Conservation (phyloP, 2,329 filamentous ascomycete species). For the Exophiala lecanii-corni region DNA sequence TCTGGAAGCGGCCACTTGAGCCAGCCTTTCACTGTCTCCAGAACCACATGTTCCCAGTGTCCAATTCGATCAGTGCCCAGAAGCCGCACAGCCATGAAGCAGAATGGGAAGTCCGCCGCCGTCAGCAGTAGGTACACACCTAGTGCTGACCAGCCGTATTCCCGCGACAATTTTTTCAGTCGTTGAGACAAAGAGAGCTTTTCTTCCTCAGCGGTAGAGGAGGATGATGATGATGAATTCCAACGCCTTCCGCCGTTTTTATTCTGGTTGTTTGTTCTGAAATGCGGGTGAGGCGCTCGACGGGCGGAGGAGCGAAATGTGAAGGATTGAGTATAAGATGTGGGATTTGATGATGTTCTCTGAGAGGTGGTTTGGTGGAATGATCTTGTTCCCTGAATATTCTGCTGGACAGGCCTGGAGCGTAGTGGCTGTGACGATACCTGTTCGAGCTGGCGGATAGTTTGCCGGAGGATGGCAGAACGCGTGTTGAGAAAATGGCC, state of each 20-base stretch:
- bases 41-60: slow-evolving; percentile 42
- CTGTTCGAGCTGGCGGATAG: slow-evolving; percentile 10
- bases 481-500: slow-evolving; percentile 9
- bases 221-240: slow-evolving; percentile 20
- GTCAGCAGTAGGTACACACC: slow-evolving; percentile 86
- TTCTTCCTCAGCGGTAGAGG: slow-evolving; percentile 24
- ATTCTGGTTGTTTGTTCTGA: slow-evolving; percentile 1
- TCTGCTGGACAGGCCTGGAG: slow-evolving; percentile 15
- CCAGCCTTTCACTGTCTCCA: slow-evolving; percentile 35
- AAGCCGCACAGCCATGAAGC: slow-evolving; percentile 78
- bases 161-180: slow-evolving; percentile 76
- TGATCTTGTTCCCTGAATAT: slow-evolving; percentile 5
- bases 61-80: slow-evolving; percentile 85
- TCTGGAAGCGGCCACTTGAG: slow-evolving; percentile 26
- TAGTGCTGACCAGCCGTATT: slow-evolving; percentile 90
- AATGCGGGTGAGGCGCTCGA: slow-evolving; percentile 11
- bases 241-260: slow-evolving; percentile 22
- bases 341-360: slow-evolving; percentile 6
- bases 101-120: slow-evolving; percentile 88
- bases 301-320: slow-evolving; percentile 12
- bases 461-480: slow-evolving; percentile 3
- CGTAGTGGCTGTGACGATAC: slow-evolving; percentile 18
- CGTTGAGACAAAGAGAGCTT: slow-evolving; percentile 60
- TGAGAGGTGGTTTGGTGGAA: slow-evolving; percentile 7
- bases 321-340: slow-evolving; percentile 10